Evolutionary conservation across 2,329 filamentous ascomycete genomes (phyloP), one percentile per base, ranked within the genome.

Genomic region (Cercospora beticola): DNA sequence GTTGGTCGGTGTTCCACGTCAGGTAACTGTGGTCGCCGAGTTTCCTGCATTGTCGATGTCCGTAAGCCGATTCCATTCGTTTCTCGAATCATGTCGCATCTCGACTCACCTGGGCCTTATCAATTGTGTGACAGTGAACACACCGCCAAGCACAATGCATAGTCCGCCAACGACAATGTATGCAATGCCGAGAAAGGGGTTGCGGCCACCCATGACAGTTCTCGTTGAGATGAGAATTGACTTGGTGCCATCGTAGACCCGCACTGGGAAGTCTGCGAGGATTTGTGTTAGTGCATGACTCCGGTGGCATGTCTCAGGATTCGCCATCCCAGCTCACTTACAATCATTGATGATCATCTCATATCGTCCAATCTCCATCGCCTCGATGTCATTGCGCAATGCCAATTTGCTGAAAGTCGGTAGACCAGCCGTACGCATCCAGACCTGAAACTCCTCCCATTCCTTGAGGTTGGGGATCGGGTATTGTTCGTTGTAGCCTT

Each of bases 21-120:
- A 99, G 86, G 79, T 99, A 98, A 8, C 93, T 97, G 81, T 98
- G 95, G 80, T 99, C 95, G 70, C 95, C 95, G 52, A 99, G 87
- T 91, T 98, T 99, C 77, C 95, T 94, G 73, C 62, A 72, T 71
- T 64, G 60, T 71, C 66, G 14, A 31, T 31, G 26, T n/a, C n/a
- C 6, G 31, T 54, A 31, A 57, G 23, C 23, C 36, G 31, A 10
- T 33, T 18, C 52, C 30, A 23, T 64, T n/a, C 28, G 14, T 28
- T 28, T 31, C 28, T 31, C 23, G 23, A 57, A 5, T 28, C 23
- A 57, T 18, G 23, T 18, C 26, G 14, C 28, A 31, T 28, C 6
- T 57, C 54, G 23, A 81, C 87, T 77, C 83, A 93, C 92, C 92
- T 90, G 70, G 95, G 95, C 79, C 92, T 94, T 81, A 99, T 89